Percentiles rank a stretch among this genome's conserved stretches.
phyloP scores from a whole-genome alignment of 2,329 filamentous ascomycete genomes.

The Colletotrichum tropicicola region DNA sequence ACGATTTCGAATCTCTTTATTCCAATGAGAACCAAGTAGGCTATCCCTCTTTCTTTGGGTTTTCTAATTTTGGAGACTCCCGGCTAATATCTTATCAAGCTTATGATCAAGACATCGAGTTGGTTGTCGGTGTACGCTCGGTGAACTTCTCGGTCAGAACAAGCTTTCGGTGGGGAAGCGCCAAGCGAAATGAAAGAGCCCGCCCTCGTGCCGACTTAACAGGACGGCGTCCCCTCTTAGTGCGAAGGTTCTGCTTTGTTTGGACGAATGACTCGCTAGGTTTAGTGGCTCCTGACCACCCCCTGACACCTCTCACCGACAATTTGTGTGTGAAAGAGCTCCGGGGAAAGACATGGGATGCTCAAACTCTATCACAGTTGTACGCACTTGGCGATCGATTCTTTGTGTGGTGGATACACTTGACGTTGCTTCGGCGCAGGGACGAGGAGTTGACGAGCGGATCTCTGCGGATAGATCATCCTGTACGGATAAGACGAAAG shows the following conservation, averaged over 20 bases:
- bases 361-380: neutral
- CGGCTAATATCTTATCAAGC: too few relatives aligned
- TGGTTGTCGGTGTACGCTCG: neutral
- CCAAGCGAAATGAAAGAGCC: slow-evolving; percentile 24
- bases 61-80: too few relatives aligned
- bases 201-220: neutral
- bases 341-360: neutral
- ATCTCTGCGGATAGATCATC: neutral
- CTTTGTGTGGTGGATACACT: neutral
- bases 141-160: neutral
- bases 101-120: too few relatives aligned
- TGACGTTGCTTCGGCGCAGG: neutral
- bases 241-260: neutral
- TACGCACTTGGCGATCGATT: neutral
- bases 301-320: slow-evolving; percentile 15
- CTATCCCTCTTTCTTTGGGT: too few relatives aligned
- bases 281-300: neutral
- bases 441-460: neutral
- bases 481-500: neutral
- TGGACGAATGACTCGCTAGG: slow-evolving; percentile 25
- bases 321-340: neutral
- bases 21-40: too few relatives aligned
- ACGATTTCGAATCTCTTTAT: too few relatives aligned
- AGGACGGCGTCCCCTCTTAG: neutral
- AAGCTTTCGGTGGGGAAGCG: neutral